These are phyloP conservation scores for Globisporangium perplexum DNA, from an alignment of 352 stramenopile genomes.

Conservation along the genomic window DNA sequence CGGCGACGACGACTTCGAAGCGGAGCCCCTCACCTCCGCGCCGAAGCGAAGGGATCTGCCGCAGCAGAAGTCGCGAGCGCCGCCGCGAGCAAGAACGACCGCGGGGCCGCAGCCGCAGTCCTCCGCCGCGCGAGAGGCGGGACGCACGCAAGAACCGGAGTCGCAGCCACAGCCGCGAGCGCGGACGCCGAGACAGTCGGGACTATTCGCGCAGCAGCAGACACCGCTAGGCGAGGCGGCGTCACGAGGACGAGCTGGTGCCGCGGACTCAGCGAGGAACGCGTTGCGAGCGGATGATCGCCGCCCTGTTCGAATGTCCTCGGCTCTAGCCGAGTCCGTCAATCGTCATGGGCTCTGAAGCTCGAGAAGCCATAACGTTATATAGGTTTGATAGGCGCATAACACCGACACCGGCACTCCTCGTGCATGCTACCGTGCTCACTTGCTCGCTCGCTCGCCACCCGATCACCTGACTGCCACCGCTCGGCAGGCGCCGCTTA, in stretches of 20 bases:
- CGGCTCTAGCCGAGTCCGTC: too few relatives aligned
- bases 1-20: conserved; percentile 5
- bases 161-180: conserved; percentile 22
- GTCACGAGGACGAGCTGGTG: background rate
- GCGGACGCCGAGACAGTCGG: conserved; percentile 13
- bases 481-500: conserved; percentile 12
- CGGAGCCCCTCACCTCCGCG: conserved; percentile 13
- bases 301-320: too few relatives aligned
- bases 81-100: background rate
- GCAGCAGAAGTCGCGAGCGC: conserved; percentile 22
- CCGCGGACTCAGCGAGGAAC: too few relatives aligned
- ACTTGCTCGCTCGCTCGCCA: conserved; percentile 12
- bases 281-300: too few relatives aligned
- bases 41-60: conserved; percentile 19
- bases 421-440: conserved; percentile 6
- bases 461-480: background rate
- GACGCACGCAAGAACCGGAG: conserved; percentile 20
- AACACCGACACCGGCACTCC: conserved; percentile 8
- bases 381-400: conserved; percentile 18
- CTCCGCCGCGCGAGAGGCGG: conserved; percentile 1
- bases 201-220: conserved; percentile 4
- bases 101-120: conserved; percentile 28
- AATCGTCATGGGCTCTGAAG: too few relatives aligned
- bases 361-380: too few relatives aligned
- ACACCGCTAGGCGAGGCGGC: conserved; percentile 3